These are phyloP conservation scores for Pinus taeda DNA, from an alignment of 75 land plant species.

Conservation along the genomic window DNA sequence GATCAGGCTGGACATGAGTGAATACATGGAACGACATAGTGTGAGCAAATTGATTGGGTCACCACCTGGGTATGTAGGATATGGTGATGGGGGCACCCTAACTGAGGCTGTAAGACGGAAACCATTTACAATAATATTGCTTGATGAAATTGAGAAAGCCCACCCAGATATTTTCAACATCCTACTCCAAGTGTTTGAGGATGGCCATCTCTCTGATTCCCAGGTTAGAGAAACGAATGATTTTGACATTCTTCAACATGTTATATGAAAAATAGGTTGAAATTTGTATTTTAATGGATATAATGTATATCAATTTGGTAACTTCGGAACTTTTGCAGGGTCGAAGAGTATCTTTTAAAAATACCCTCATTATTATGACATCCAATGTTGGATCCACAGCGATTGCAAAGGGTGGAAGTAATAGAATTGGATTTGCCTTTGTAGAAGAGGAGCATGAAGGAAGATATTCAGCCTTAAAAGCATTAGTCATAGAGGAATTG, in stretches of 20 bases:
- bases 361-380: constrained; percentile 88
- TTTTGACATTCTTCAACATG: background rate
- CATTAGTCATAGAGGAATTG: constrained; percentile 81
- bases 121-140: constrained; percentile 84
- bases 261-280: constrained; percentile 1
- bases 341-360: constrained; percentile 85
- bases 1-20: constrained; percentile 97
- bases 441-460: constrained; percentile 49
- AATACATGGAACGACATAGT: constrained; percentile 95
- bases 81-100: constrained; percentile 86
- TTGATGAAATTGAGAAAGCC: constrained; percentile 98
- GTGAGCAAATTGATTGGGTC: constrained; percentile 96
- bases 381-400: constrained; percentile 86
- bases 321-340: constrained; percentile 43
- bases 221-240: constrained; percentile 43
- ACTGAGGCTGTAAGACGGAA: constrained; percentile 88
- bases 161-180: constrained; percentile 95
- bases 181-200: constrained; percentile 94
- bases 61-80: constrained; percentile 97
- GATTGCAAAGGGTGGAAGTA: constrained; percentile 70
- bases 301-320: background rate
- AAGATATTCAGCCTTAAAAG: constrained; percentile 59
- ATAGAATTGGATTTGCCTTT: constrained; percentile 48
- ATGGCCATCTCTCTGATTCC: constrained; percentile 90
- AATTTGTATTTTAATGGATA: background rate